Base-by-base conservation (phyloP, 306 rosid genomes). In the Vicia sativa region DNA sequence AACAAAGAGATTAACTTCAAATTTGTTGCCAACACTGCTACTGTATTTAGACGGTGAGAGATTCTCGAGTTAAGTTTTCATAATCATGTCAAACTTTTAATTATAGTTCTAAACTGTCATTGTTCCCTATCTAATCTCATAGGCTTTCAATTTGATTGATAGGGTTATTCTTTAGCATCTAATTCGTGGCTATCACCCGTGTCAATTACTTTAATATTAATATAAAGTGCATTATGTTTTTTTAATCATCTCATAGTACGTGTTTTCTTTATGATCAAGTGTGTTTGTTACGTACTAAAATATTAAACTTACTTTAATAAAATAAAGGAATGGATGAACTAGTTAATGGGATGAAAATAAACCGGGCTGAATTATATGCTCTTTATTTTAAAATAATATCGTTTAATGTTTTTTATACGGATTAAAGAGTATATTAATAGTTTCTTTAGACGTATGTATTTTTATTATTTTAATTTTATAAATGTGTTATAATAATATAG, bases 41-140 rank as follows among this genome's bases (percentile, higher is more conserved):
- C 23, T 48, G 4, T 3, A 12, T 43, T 13, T 6, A 48, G 12
- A 16, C 26, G 26, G 55, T 48, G 25, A 2, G 14, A 48, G 25
- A 18, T 49, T 49, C 28, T 49, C 10, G 5, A 18, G 26, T 9
- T 16, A 18, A 9, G 21, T 49, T 49, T 49, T 18, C 55, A 49
- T 49, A 49, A 49, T 49, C 53, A 68, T 72, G 63, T 64, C 75
- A 48, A 62, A 65, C 64, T 81, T 72, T 55, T 18, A 74, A 74
- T 75, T 62, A 72, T 65, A 19, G 25, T 45, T 52, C 26, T 42
- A 35, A 73, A 73, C 48, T 75, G 67, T 28, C 66, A 61, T 54
- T 52, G 16, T 58, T 61, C 41, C 65, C 70, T 6, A 42, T 76
- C 66, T 61, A 68, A 61, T 68, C 79, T 42, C 42, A 3, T 76